Conservation (phyloP, 2,329 filamentous ascomycete species). For the Sphaerulina vaccinii region DNA sequence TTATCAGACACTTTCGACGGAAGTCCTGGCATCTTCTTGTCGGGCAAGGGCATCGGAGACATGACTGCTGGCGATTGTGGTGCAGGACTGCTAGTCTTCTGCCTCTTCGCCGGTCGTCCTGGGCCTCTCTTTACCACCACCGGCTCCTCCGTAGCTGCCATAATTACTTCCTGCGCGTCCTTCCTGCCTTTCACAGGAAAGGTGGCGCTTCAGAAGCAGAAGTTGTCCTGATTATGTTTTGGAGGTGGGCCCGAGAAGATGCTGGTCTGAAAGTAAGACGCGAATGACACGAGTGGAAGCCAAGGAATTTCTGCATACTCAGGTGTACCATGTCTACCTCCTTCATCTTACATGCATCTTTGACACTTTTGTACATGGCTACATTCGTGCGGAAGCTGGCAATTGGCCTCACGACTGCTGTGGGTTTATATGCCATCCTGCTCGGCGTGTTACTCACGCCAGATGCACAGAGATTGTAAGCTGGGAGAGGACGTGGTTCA, state of each 20-base stretch:
- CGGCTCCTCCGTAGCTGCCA: neutral
- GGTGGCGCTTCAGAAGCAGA: too few species aligned
- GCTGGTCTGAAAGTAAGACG: too few species aligned
- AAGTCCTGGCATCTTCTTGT: slow-evolving; percentile 41
- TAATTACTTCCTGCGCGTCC: neutral
- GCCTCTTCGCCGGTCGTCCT: slow-evolving; percentile 18
- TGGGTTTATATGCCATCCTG: slow-evolving; percentile 31
- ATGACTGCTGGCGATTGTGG: slow-evolving; percentile 19
- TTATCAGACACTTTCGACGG: slow-evolving; percentile 64
- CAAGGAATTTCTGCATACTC: too few species aligned
- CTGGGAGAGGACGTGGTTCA: neutral
- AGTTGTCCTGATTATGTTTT: too few species aligned
- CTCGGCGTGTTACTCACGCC: slow-evolving; percentile 54
- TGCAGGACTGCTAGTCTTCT: slow-evolving; percentile 7
- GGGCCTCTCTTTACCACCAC: slow-evolving; percentile 23
- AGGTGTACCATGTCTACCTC: too few species aligned
- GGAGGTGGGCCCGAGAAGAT: too few species aligned
- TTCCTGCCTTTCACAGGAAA: too few species aligned
- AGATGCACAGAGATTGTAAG: slow-evolving; percentile 77
- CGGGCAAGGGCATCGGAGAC: slow-evolving; percentile 20
- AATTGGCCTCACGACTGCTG: slow-evolving; percentile 23
- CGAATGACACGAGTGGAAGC: too few species aligned
- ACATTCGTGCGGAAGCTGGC: slow-evolving; percentile 18
- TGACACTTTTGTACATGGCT: slow-evolving; percentile 15
- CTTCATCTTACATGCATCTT: too few species aligned